phyloP scores from a whole-genome alignment of 208 protist genomes.

The Angomonas deanei region DNA sequence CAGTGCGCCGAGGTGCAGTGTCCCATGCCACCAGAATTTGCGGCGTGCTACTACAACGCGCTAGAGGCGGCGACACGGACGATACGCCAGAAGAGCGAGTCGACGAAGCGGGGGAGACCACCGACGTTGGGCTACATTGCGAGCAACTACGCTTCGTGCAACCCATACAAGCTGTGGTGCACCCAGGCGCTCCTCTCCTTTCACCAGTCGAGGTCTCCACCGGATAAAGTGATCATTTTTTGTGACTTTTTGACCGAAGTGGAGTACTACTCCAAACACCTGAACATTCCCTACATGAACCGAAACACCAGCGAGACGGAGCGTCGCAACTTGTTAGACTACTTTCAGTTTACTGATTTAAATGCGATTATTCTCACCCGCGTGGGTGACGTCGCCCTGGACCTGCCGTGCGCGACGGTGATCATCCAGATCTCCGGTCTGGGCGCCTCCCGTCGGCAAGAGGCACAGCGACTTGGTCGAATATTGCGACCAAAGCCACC shows the following conservation, averaged over 20 bases:
- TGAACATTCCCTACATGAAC: slow-evolving; percentile 87
- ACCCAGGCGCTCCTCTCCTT: slow-evolving; percentile 92
- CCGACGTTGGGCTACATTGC: slow-evolving; percentile 16
- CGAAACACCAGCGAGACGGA: slow-evolving; percentile 74
- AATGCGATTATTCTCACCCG: slow-evolving; percentile 97
- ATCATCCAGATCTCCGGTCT: slow-evolving; percentile 98
- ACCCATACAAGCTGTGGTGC: slow-evolving; percentile 90
- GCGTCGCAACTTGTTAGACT: slow-evolving; percentile 74
- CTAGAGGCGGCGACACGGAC: slow-evolving; percentile 10
- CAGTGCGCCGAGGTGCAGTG: slow-evolving; percentile 98
- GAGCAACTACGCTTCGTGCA: slow-evolving; percentile 68
- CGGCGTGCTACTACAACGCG: slow-evolving; percentile 44
- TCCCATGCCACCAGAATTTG: slow-evolving; percentile 87
- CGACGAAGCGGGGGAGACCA: not conserved
- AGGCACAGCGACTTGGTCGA: slow-evolving; percentile 97
- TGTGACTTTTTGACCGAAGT: slow-evolving; percentile 85
- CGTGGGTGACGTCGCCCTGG: slow-evolving; percentile 96
- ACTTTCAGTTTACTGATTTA: slow-evolving; percentile 78
- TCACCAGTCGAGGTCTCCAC: slow-evolving; percentile 91
- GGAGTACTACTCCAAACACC: slow-evolving; percentile 74
- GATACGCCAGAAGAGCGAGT: not conserved
- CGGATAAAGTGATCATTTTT: slow-evolving; percentile 91
- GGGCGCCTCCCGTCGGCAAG: slow-evolving; percentile 93
- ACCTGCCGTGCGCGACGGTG: slow-evolving; percentile 99
- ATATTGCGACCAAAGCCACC: slow-evolving; percentile 94